Percentiles rank a stretch among this genome's conserved stretches.
phyloP scores from a whole-genome alignment of 1,139 yeast genomes.

The Eremothecium cymbalariae region DNA sequence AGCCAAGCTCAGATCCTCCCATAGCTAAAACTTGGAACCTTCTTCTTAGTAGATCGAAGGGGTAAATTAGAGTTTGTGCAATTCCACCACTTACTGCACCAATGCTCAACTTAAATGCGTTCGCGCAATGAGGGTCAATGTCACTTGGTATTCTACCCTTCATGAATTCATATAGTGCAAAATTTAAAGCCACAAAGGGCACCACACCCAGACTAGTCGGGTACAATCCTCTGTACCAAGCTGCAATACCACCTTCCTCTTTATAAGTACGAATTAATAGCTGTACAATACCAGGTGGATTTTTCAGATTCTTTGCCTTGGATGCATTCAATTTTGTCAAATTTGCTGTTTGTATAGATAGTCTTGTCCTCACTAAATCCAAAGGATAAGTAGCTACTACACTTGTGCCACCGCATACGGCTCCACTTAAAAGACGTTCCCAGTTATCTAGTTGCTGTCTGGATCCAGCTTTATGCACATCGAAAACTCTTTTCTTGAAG shows the following conservation, averaged over 20 bases:
- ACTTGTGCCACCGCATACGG: conserved; percentile 71
- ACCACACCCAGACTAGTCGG: conserved; percentile 94
- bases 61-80: conserved; percentile 74
- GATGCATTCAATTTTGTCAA: conserved; percentile 45
- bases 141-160: conserved; percentile 43
- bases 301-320: conserved; percentile 30
- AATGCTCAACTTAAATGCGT: conserved; percentile 47
- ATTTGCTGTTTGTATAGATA: conserved; percentile 83
- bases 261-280: conserved; percentile 52
- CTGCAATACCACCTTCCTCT: conserved; percentile 74
- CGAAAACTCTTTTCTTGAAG: conserved; percentile 45
- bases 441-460: conserved; percentile 37
- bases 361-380: conserved; percentile 82
- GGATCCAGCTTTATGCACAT: conserved; percentile 29
- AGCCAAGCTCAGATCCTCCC: conserved; percentile 63
- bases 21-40: conserved; percentile 86
- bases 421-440: conserved; percentile 69
- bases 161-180: conserved; percentile 77
- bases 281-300: conserved; percentile 63
- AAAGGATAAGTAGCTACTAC: conserved; percentile 85
- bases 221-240: conserved; percentile 73
- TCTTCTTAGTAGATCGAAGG: conserved; percentile 80
- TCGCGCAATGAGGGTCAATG: conserved; percentile 37
- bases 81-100: conserved; percentile 91
- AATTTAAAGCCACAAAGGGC: conserved; percentile 90